Percentiles rank a stretch among this genome's conserved stretches.
phyloP scores from a whole-genome alignment of 176 grass and related monocot species.

The Aegilops sharonensis region DNA sequence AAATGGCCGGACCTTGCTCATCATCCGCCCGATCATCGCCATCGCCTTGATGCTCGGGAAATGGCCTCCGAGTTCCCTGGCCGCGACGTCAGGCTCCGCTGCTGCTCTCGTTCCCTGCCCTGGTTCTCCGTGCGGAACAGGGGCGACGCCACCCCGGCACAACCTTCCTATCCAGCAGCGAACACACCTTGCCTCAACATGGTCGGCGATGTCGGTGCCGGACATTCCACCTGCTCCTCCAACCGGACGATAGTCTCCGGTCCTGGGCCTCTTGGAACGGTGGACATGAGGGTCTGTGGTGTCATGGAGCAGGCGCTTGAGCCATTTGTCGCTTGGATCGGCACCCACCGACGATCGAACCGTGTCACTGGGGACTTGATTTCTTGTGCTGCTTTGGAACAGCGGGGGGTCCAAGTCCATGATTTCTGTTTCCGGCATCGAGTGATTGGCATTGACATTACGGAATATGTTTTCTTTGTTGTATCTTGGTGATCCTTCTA shows the following conservation, averaged over 20 bases:
- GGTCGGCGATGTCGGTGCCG: not conserved
- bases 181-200: constrained; percentile 29
- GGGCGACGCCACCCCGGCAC: constrained; percentile 22
- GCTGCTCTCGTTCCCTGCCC: not conserved
- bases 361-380: constrained; percentile 1
- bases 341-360: not conserved
- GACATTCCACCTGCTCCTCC: constrained; percentile 3
- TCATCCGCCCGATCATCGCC: constrained; percentile 84
- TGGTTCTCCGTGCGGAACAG: constrained; percentile 1
- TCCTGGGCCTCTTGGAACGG: constrained; percentile 37
- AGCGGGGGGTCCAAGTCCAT: constrained; percentile 24
- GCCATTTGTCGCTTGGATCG: constrained; percentile 43
- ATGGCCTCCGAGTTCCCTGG: constrained; percentile 33
- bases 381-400: constrained; percentile 34
- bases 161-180: constrained; percentile 62
- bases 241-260: constrained; percentile 7
- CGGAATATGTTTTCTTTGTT: constrained; percentile 4
- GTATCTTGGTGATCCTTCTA: not conserved
- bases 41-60: constrained; percentile 81
- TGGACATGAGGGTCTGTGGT: constrained; percentile 12
- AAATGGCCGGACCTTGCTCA: constrained; percentile 60
- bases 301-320: constrained; percentile 51
- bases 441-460: constrained; percentile 6
- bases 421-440: constrained; percentile 9
- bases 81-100: constrained; percentile 6